Evolutionary conservation across 2,329 filamentous ascomycete species (phyloP), one percentile per base, ranked within the genome.

Genomic region (Zymoseptoria ardabiliae): DNA sequence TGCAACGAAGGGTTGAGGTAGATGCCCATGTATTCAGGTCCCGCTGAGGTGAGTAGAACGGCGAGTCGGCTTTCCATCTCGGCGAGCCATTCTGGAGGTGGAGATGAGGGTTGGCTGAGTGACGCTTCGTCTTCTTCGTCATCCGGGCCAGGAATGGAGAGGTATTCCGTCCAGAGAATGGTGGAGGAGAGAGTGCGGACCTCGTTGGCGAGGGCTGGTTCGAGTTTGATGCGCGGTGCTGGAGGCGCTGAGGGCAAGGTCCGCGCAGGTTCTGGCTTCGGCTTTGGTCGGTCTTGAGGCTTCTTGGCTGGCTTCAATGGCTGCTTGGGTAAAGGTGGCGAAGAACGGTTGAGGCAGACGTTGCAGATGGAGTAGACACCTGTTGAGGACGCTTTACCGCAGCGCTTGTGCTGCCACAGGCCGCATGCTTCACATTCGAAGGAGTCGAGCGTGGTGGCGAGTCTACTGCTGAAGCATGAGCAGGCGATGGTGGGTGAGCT

Each of bases 161-260:
- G 49, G 57, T 59, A 66, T 19, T 59, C 56, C 30, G 58, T 55
- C 64, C 64, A 66, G 5, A 66, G 55, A 51, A 62, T 52, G 21
- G 58, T 58, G 4, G 56, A 51, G 52, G 61, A 62, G 17, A 66
- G 61, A 10, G 50, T 51, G 21, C 51, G 61, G 6, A 66, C 56
- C 41, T 64, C 64, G n/a, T 61, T 53, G 13, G 58, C 41, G 55
- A 63, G 59, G 19, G 48, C 55, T 17, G 58, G 53, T 22, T 35
- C 41, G 30, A 58, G 57, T 21, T 52, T 56, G 56, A 5, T 25
- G 20, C 13, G 22, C n/a, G 21, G 19, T 28, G 58, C 50, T 41
- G 58, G 19, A 10, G 35, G 22, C 6, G 55, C 55, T 35, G 54
- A 10, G 30, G n/a, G 30, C n/a, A 22, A 35, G 9, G 50, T n/a